Evolutionary conservation across 75 land plant species (phyloP), one percentile per base, ranked within the genome.

Genomic region (Larix kaempferi): DNA sequence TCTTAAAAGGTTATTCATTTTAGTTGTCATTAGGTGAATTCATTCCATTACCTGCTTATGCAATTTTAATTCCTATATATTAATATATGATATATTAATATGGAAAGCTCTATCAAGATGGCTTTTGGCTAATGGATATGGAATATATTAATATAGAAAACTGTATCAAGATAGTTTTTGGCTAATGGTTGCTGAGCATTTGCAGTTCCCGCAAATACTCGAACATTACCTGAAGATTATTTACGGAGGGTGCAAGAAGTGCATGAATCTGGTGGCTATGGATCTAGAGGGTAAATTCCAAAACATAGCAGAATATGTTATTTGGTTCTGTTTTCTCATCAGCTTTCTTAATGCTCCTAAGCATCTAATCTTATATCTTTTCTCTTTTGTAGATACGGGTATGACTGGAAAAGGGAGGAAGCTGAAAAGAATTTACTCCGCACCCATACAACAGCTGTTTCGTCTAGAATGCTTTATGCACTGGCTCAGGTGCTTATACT

Each of bases 381-480:
- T 71, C n/a, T 78, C 22, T 57, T 39, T 17, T 66, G 35, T 64
- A 96, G 99, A 76, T 96, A 96, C 84, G 88, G 83, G 54, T 96
- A 96, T 85, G 89, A 91, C 25, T 96, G 99, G 99, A 92, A 92
- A 77, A 85, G 98, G 78, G 99, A 94, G 11, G 95, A 96, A 85
- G 98, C 99, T 74, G 86, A 94, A 26, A 96, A 96, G 64, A 96
- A 96, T 77, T 78, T 96, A 44, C 81, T 96, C 25, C 87, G 99
- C 35, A 96, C 99, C 56, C 99, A 96, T 67, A 96, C 99, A 22
- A 96, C 98, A 66, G 99, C 99, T 71, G 99, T 96, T 59, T 92
- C 99, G 6, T 86, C 98, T 7, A 91, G 98, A 78, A 94, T 96
- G 93, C 89, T 96, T 22, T 92, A 96, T 69, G 57, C 78, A 78